Evolutionary conservation across 345 rosid genomes (phyloP), one percentile per base, ranked within the genome.

Genomic region (Corymbia maculata): DNA sequence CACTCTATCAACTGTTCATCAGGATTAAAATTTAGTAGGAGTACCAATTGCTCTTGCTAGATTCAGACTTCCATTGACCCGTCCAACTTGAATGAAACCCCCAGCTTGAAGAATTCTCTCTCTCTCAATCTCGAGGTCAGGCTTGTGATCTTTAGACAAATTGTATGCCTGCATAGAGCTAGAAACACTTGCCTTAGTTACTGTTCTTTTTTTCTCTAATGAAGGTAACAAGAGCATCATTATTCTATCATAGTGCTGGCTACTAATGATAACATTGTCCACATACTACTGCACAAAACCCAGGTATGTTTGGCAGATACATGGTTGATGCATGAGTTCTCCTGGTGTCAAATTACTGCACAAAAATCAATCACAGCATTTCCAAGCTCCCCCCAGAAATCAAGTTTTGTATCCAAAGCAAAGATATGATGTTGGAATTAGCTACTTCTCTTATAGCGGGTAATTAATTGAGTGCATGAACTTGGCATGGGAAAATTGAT

Each of bases 101-200:
- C 99, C 98, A 88, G 99, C 99, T 95, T 98, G 97, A 87, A 97
- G 68, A 88, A 98, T 97, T 93, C 99, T 93, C 87, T 96, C 98
- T 91, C 94, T 98, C 90, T 98, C 99, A 86, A 91, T 93, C 92
- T 95, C 99, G 84, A 97, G 97, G 90, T 96, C 99, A 86, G 99
- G 99, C 88, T 98, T 98, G 90, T 98, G 99, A 91, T 98, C 99
- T 92, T 94, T 95, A 85, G 99, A 98, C 51, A 98, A 97, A 97
- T 96, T 92, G 90, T 92, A 94, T 59, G 99, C 99, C 96, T 96
- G 84, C 84, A 75, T 42, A 75, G 84, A 42, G 84, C 84, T 75
- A 75, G 84, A 75, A 44, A 75, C 49, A 42, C 49, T 75, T 10
- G 49, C 49, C 84, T 75, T 36, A 75, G 82, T 75, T 75, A 75